Base-by-base conservation (phyloP, 164 flowering plant species). In the Liriodendron chinense region DNA sequence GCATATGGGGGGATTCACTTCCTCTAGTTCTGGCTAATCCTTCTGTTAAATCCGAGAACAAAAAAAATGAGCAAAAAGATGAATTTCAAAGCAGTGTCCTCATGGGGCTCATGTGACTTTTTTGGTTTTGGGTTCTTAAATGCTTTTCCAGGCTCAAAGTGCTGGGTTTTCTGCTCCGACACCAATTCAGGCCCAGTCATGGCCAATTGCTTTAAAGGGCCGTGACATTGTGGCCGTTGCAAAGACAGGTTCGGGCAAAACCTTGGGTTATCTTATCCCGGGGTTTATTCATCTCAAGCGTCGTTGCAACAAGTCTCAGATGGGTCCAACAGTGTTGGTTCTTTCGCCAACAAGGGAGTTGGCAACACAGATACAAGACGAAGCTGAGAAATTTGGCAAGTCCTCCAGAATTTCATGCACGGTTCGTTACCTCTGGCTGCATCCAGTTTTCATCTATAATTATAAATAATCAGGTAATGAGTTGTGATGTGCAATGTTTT, bases 221-320 rank as follows among this genome's bases (percentile, higher is more conserved):
- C 95, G 92, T 70, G 98, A 94, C 76, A 87, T 94, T 28, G 96
- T 94, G 14, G 98, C 96, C 61, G 80, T 94, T 84, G 98, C 98
- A 26, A 92, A 93, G 86, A 94, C 98, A 6, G 98, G 98, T n/a
- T 94, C 97, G 0, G 97, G 98, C 53, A 94, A 94, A 81, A 94
- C 97, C 26, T 82, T 91, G 84, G 98, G 97, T 20, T 94, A 91
- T 83, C 78, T 94, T 25, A 75, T 93, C 74, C 98, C 98, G 69
- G 92, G 89, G 9, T 94, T 94, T 78, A 75, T 89, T 59, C 97
- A 91, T 86, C 86, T 93, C 73, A 91, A 88, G 78, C 86, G 86
- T 2, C 16, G 65, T 70, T 85, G 78, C 10, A 92, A 89, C 69
- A 78, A 91, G 4, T 80, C 90, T 69, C 82, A 72, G 49, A 65